These are phyloP conservation scores for Cryptosporidium felis DNA, from an alignment of 169 alveolate genomes.

Conservation along the genomic window DNA sequence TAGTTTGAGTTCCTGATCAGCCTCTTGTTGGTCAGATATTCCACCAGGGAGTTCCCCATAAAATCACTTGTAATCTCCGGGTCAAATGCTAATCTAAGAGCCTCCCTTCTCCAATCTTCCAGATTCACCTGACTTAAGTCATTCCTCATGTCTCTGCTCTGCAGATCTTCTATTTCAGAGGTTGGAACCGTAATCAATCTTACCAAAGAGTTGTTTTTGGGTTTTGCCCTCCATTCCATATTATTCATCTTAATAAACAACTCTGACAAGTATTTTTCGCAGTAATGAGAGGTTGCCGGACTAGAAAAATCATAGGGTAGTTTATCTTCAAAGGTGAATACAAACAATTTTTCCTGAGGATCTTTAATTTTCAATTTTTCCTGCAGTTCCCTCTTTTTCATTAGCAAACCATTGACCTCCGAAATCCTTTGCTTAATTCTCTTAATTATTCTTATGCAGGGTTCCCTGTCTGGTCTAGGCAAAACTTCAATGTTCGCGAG, in stretches of 20 bases:
- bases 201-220: slow-evolving; percentile 14
- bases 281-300: slow-evolving; percentile 7
- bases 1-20: neutral
- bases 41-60: slow-evolving; percentile 44
- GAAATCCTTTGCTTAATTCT: slow-evolving; percentile 58
- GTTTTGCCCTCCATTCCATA: slow-evolving; percentile 65
- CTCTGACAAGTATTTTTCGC: slow-evolving; percentile 53
- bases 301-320: slow-evolving; percentile 26
- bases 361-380: slow-evolving; percentile 12
- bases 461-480: slow-evolving; percentile 63
- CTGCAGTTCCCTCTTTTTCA: slow-evolving; percentile 22
- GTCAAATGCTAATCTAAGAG: slow-evolving; percentile 21
- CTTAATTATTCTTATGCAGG: slow-evolving; percentile 39
- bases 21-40: slow-evolving; percentile 33
- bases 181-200: slow-evolving; percentile 53
- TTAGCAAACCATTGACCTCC: slow-evolving; percentile 53
- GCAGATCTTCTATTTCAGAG: too few relatives aligned
- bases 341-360: slow-evolving; percentile 26
- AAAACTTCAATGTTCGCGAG: slow-evolving; percentile 53
- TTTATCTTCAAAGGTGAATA: slow-evolving; percentile 56
- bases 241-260: slow-evolving; percentile 56
- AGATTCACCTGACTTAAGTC: neutral
- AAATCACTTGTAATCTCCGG: slow-evolving; percentile 6
- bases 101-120: slow-evolving; percentile 27
- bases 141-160: neutral